These are phyloP conservation scores for Cicer cuneatum DNA, from an alignment of 306 rosid species.

Conservation along the genomic window DNA sequence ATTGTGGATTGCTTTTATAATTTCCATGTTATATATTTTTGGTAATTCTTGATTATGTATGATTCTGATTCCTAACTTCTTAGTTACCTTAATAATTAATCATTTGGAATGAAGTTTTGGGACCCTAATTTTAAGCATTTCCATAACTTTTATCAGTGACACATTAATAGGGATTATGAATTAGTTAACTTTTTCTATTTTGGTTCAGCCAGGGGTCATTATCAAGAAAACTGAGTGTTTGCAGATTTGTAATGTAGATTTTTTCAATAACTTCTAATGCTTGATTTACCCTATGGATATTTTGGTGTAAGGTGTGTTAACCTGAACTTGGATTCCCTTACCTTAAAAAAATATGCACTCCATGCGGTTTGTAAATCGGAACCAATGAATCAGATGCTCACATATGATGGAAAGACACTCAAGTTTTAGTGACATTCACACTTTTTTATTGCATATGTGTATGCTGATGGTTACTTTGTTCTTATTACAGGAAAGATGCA, in stretches of 20 bases:
- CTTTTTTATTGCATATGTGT: constrained; percentile 1
- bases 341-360: neutral
- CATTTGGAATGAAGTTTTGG: constrained; percentile 10
- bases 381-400: neutral
- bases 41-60: constrained; percentile 18
- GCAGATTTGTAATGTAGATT: neutral
- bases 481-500: constrained; percentile 71
- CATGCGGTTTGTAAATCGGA: neutral
- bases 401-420: neutral
- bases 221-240: neutral
- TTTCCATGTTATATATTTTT: neutral
- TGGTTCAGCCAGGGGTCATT: neutral
- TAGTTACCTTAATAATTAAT: constrained; percentile 24
- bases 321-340: neutral
- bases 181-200: constrained; percentile 6
- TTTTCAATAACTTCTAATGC: neutral
- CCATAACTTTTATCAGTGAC: neutral
- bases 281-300: neutral
- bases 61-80: constrained; percentile 19
- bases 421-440: constrained; percentile 14
- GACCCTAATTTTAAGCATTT: constrained; percentile 19
- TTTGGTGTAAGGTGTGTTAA: neutral
- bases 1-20: neutral
- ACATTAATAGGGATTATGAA: neutral
- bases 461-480: constrained; percentile 27